Evolutionary conservation across 2,329 filamentous ascomycete genomes (phyloP).

Genomic region (Monilinia laxa): DNA sequence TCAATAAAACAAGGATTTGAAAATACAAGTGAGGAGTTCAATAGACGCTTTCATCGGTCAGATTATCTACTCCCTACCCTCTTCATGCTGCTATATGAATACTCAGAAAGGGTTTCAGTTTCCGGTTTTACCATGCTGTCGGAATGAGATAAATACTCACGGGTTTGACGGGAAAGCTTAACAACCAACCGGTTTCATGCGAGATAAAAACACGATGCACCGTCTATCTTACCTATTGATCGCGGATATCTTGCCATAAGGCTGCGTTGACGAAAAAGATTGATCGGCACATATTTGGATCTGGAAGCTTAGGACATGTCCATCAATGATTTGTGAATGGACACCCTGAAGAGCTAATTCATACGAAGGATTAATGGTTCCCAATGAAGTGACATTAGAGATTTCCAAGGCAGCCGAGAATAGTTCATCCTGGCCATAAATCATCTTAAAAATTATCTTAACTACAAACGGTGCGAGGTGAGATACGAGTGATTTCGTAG

Average conservation of each 20-base stretch:
- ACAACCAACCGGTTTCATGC: slow-evolving; percentile 16
- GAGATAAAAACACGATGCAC: slow-evolving; percentile 8
- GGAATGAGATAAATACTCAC: background rate
- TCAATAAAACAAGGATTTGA: background rate
- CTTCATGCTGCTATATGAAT: background rate
- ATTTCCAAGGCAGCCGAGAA: background rate
- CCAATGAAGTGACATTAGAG: background rate
- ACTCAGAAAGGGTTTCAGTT: slow-evolving; percentile 4
- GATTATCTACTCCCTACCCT: background rate
- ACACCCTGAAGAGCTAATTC: background rate
- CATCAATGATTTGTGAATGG: background rate
- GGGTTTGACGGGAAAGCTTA: slow-evolving; percentile 4
- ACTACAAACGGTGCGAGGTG: background rate
- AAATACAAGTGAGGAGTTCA: background rate
- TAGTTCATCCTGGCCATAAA: slow-evolving; percentile 1
- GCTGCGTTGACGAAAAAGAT: slow-evolving; percentile 18
- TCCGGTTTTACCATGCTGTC: slow-evolving; percentile 15
- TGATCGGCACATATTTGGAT: slow-evolving; percentile 6
- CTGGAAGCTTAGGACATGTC: background rate
- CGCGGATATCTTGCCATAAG: slow-evolving; percentile 16
- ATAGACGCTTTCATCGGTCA: slow-evolving; percentile 10
- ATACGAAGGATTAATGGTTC: slow-evolving; percentile 6
- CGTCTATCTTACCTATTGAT: slow-evolving; percentile 5
- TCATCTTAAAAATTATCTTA: background rate
- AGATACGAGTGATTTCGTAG: background rate